Evolutionary conservation across 192 early-diverging fungal species (phyloP), one percentile per base, ranked within the genome.

Genomic region (Coemansia asiatica): DNA sequence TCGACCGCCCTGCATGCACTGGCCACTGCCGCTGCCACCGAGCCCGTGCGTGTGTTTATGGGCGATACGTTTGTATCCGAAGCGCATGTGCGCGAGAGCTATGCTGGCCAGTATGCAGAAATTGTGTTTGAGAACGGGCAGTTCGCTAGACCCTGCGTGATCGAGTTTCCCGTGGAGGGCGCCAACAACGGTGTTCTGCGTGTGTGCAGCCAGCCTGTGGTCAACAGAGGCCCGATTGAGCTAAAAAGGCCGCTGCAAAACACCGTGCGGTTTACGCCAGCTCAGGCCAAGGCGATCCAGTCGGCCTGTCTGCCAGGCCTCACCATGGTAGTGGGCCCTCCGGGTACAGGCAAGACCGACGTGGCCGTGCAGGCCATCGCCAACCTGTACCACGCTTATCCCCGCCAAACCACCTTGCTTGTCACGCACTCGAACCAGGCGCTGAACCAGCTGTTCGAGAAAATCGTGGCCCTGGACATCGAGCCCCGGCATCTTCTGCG

Each of bases 341-440:
- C 98, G 12, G 97, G 98, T 48, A 96, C 98, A 7, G 98, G 98
- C 51, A 99, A 99, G 74, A 98, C 96, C 0, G 95, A 97, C 72
- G 90, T 95, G 4, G 96, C 98, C 0, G 98, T 96, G 12, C 96
- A 99, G 75, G 94, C 95, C 23, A 91, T 97, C 63, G 84, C 92
- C 72, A 98, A 97, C 64, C 76, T 98, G 38, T 98, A 98, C 72
- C 94, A 96, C 82, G 93, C 92, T 60, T 87, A 79, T 66, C 94
- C 95, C 0, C 79, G 88, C 15, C 90, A 98, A 68, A 95, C 93
- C 50, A 98, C 90, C 16, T 85, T 99, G 22, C 75, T 99, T 4
- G 84, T 99, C 13, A 96, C 98, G 3, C 94, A 97, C 68, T 95
- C 93, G 46, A 98, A 98, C 75, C 95, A 97, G 75, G 96, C 96